Base-by-base conservation (phyloP, 805 yeast genomes). In the Tetrapisispora arboricola region DNA sequence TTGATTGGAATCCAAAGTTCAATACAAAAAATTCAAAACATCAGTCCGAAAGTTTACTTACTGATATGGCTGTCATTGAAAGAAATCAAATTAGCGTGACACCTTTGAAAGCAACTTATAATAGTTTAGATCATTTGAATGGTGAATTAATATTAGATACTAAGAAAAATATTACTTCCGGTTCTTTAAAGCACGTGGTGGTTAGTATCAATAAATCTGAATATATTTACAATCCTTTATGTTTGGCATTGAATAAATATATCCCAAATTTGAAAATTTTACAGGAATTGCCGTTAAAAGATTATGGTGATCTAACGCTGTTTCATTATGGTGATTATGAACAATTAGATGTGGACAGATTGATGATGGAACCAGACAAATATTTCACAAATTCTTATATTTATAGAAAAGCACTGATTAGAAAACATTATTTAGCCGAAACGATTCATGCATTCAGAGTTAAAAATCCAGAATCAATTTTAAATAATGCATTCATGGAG, bases 321-420 rank as follows among this genome's bases (percentile, higher is more conserved):
- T 78, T 84, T 51, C 95, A 86, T 44, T 87, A 77, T 58, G 88
- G 86, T 16, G 97, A 90, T 41, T 90, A 90, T 58, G 98, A 90
- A 57, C 86, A 83, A 36, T 62, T 87, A 18, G 84, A 88, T 53
- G 73, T 87, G 54, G 96, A 88, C 50, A 64, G 67, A 51, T 42
- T 60, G 16, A 58, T 66, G 19, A 66, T 71, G 0, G 41, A 49
- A 11, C 39, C 44, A 30, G 40, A 49, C 2, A 63, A 66, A 21
- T 88, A 87, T 58, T 65, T 76, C 41, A 68, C 83, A 2, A 84
- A 88, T 46, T 78, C 95, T 2, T 90, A 85, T 58, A 76, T 87
- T 32, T 90, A 83, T 60, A 70, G 98, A 50, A 92, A 92, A 57
- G 95, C 90, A 0, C 64, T 92, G 41, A 92, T 90, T 37, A 72